Percentiles rank a stretch among this genome's conserved stretches.
Evolutionary conservation across 2,329 filamentous ascomycete genomes (phyloP).

Genomic region (Aureobasidium zeae): DNA sequence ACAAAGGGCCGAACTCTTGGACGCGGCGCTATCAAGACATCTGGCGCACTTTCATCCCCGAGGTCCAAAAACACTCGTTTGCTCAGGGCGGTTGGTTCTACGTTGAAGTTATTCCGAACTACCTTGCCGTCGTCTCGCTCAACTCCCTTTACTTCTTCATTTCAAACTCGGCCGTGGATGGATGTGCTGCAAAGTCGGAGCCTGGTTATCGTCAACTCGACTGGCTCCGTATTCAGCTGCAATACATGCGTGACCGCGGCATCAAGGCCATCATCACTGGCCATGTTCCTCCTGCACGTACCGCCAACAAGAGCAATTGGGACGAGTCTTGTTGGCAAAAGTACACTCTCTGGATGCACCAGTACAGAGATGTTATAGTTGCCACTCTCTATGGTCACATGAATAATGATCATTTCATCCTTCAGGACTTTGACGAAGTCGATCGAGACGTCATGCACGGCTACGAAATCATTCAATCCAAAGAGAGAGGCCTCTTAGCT

Average conservation of each 20-base stretch:
- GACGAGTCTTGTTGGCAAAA: constrained; percentile 98
- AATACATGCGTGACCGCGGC: constrained; percentile 68
- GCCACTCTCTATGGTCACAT: constrained; percentile 82
- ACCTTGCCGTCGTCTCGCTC: constrained; percentile 81
- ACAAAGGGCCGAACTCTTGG: constrained; percentile 77
- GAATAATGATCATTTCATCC: constrained; percentile 96
- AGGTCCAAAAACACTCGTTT: constrained; percentile 85
- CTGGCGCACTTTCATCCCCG: constrained; percentile 82
- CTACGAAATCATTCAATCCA: constrained; percentile 19
- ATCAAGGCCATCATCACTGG: constrained; percentile 94
- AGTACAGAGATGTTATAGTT: constrained; percentile 83
- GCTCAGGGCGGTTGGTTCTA: constrained; percentile 91
- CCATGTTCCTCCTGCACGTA: constrained; percentile 85
- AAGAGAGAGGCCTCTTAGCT: constrained; percentile 29
- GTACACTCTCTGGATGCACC: constrained; percentile 80
- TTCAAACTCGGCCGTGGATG: constrained; percentile 86
- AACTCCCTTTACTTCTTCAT: constrained; percentile 89
- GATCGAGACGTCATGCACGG: constrained; percentile 46
- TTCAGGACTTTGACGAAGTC: constrained; percentile 76
- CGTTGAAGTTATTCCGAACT: constrained; percentile 78
- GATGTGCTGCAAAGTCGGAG: constrained; percentile 67
- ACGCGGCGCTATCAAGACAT: constrained; percentile 66
- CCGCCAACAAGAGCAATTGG: constrained; percentile 77
- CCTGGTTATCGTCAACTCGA: constrained; percentile 93
- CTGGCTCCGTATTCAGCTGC: constrained; percentile 84